phyloP scores from a whole-genome alignment of 352 stramenopile genomes.

The Detonula confervacea region DNA sequence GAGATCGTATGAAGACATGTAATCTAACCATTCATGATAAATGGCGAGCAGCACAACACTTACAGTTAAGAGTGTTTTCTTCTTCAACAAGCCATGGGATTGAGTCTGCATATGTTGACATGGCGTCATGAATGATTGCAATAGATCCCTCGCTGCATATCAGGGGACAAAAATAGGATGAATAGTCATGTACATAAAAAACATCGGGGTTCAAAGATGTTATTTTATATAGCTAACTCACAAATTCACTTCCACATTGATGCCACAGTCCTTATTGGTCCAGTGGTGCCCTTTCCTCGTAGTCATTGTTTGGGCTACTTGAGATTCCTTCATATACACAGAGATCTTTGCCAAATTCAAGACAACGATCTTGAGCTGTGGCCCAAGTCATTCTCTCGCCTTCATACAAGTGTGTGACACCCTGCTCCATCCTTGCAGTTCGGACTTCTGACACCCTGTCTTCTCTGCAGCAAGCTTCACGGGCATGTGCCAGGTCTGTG shows the following conservation, averaged over 20 bases:
- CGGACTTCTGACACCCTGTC: slow-evolving; percentile 9
- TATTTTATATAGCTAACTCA: too few species aligned
- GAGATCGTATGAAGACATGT: too few species aligned
- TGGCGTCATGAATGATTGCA: slow-evolving; percentile 56
- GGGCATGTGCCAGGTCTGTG: slow-evolving; percentile 10
- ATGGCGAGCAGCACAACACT: too few species aligned
- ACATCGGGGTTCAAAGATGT: too few species aligned
- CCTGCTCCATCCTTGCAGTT: neutral
- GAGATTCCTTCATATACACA: slow-evolving; percentile 32
- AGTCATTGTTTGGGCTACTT: slow-evolving; percentile 29
- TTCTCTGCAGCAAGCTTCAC: slow-evolving; percentile 21
- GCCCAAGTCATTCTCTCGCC: slow-evolving; percentile 30
- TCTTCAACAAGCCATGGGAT: slow-evolving; percentile 53
- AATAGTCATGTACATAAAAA: too few species aligned
- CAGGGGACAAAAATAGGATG: too few species aligned
- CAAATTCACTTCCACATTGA: slow-evolving; percentile 67
- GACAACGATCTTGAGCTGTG: slow-evolving; percentile 24
- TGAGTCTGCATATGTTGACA: slow-evolving; percentile 22
- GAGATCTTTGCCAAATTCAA: slow-evolving; percentile 20
- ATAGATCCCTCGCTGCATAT: slow-evolving; percentile 48
- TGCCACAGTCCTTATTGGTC: slow-evolving; percentile 57
- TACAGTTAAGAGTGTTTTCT: slow-evolving; percentile 44
- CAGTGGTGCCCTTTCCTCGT: slow-evolving; percentile 55
- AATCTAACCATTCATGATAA: too few species aligned
- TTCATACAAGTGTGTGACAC: slow-evolving; percentile 19